Base-by-base conservation (phyloP, 2,329 filamentous ascomycete species). In the Xylaria sp. region DNA sequence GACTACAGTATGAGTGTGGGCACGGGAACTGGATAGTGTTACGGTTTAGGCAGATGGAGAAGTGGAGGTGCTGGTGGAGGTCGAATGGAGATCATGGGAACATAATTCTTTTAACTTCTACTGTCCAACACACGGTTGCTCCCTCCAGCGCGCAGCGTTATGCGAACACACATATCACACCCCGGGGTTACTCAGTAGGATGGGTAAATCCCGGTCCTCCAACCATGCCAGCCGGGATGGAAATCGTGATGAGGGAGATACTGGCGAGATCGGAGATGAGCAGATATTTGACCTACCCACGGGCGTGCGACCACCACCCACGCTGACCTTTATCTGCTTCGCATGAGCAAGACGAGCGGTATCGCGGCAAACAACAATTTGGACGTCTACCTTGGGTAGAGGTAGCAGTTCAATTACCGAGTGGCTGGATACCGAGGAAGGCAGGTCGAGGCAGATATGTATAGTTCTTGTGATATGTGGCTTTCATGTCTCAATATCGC, bases 191-290 rank as follows among this genome's bases (percentile, higher is more conserved):
- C 41, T 18, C 18, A 46, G 41, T 46, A 4, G 28, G 39, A 41
- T 39, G 54, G 12, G 51, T 46, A 12, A 48, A 9, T 48, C 23
- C 18, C 44, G 9, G 4, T n/a, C 58, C 54, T 25, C 10, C 15
- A 44, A 34, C 28, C 28, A 28, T 3, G 25, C 7, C 7, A n/a
- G 15, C 18, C 18, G 28, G 23, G 51, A 58, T 15, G 55, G 28
- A 9, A 23, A 41, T 20, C 55, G 39, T 25, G 23, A 58, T 46
- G 51, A 34, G 7, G 28, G 39, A 28, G 8, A 58, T 32, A 23
- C 15, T 55, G 54, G 69, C 66, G 69, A 69, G 25, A 69, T 44
- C 69, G 69, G 69, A 69, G 62, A 23, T 37, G 58, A 48, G 25
- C 18, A 57, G 50, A 28, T 9, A 34, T 55, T 34, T 4, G 41